These are phyloP conservation scores for Adenanthera pavonina DNA, from an alignment of 306 rosid species.

Conservation along the genomic window DNA sequence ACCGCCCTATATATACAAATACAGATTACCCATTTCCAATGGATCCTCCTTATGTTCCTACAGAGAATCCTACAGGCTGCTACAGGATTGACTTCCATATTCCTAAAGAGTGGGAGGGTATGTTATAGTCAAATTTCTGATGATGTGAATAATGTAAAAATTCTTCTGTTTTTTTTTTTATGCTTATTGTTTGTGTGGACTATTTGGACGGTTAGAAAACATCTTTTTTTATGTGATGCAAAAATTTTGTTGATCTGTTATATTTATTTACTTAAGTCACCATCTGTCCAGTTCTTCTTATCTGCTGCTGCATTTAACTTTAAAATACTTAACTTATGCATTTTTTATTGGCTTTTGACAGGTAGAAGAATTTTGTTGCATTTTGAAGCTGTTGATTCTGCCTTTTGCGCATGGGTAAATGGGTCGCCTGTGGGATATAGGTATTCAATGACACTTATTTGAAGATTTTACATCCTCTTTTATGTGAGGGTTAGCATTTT, in stretches of 20 bases:
- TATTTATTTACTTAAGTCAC: constrained; percentile 11
- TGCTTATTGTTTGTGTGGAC: background rate
- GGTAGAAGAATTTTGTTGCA: constrained; percentile 93
- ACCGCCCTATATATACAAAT: constrained; percentile 88
- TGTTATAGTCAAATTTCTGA: constrained; percentile 27
- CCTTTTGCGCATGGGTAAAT: constrained; percentile 91
- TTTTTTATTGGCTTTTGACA: constrained; percentile 48
- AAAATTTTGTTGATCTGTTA: constrained; percentile 14
- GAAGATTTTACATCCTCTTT: background rate
- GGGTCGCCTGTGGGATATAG: constrained; percentile 90
- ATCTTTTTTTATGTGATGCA: constrained; percentile 17
- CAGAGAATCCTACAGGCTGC: constrained; percentile 94
- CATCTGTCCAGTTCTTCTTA: background rate
- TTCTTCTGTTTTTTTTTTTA: background rate
- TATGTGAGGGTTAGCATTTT: background rate
- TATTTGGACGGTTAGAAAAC: background rate
- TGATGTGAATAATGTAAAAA: background rate
- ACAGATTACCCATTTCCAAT: constrained; percentile 78
- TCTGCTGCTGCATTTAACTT: background rate
- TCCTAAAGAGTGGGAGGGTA: constrained; percentile 94
- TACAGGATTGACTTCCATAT: constrained; percentile 71
- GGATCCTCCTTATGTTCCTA: constrained; percentile 77
- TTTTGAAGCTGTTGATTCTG: constrained; percentile 98
- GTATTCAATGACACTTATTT: constrained; percentile 43
- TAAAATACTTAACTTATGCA: background rate